Evolutionary conservation across 768 basidiomycete genomes (phyloP), one percentile per base, ranked within the genome.

Genomic region (Naganishia onofrii): DNA sequence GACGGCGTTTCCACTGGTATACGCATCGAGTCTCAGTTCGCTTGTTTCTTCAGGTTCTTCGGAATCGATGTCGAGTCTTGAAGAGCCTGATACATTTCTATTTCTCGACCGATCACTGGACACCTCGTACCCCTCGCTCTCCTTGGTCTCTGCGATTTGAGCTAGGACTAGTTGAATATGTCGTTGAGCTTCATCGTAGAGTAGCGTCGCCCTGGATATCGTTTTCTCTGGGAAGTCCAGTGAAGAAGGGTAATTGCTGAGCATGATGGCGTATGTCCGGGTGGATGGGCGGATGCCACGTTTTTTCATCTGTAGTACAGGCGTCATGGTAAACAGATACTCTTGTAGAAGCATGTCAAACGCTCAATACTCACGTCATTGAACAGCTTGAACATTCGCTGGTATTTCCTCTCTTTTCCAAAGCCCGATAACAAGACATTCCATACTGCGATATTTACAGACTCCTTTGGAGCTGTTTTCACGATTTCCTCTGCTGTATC

Each of bases 291-390:
- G 70, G 28, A 80, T 74, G n/a, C 76, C 78, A 51, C 76, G 44
- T 68, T 79, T 80, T 69, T 80, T 80, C 79, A 80, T 80, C 79
- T 80, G 55, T n/a, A n/a, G n/a, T n/a, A n/a, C 52, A 21, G 53
- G 17, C 13, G 21, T 38, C n/a, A 38, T 44, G 44, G 26, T 51
- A 4, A 51, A 51, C 13, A 13, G 48, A 23, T 51, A 3, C 13
- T 26, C 6, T 46, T 51, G 19, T n/a, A 26, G 48, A 8, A 23
- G 1, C 21, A n/a, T 26, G 48, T n/a, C 6, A n/a, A n/a, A 26
- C n/a, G 3, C n/a, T 51, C 1, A n/a, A 1, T 12, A 75, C 79
- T 72, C 71, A 78, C 79, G 68, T 80, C 77, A 52, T 78, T 80
- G 68, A 73, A 80, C 0, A 69, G 23, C 26, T 69, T 76, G 72